Conservation (phyloP, 139 green algal species). For the Zygnema cylindricum region DNA sequence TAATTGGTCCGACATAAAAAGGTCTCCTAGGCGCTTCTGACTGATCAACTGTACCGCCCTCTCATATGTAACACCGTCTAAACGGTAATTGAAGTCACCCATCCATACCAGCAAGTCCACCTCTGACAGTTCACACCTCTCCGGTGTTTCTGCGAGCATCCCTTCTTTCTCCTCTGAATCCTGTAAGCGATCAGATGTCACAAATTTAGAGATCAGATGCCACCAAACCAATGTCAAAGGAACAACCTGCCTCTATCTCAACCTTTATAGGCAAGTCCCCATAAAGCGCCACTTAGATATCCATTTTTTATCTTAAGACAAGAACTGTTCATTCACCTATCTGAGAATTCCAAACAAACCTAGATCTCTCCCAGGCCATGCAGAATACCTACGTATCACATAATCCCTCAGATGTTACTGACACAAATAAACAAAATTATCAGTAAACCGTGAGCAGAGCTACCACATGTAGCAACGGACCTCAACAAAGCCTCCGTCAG, state of each 20-base stretch:
- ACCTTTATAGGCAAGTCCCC: background rate
- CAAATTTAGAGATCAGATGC: background rate
- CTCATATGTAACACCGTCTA: conserved; percentile 68
- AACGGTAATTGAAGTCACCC: conserved; percentile 94
- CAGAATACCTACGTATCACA: too few species aligned
- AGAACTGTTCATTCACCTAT: too few species aligned
- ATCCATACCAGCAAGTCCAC: conserved; percentile 81
- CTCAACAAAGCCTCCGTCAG: background rate
- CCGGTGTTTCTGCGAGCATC: background rate
- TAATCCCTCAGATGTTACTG: too few species aligned
- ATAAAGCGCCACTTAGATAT: background rate
- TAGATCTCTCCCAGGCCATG: too few species aligned
- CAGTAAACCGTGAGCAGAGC: too few species aligned
- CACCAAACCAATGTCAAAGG: background rate
- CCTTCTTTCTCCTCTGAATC: background rate
- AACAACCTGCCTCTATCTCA: background rate
- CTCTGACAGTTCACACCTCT: conserved; percentile 29
- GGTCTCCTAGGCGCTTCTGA: conserved; percentile 30
- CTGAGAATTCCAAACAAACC: too few species aligned
- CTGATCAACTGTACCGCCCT: conserved; percentile 54
- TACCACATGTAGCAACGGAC: too few species aligned
- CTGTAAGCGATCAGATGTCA: background rate
- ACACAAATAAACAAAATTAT: too few species aligned
- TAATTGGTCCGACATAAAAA: conserved; percentile 71
- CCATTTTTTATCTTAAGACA: too few species aligned